Evolutionary conservation across 176 grass and related monocot genomes (phyloP).

Genomic region (Avena sativa): DNA sequence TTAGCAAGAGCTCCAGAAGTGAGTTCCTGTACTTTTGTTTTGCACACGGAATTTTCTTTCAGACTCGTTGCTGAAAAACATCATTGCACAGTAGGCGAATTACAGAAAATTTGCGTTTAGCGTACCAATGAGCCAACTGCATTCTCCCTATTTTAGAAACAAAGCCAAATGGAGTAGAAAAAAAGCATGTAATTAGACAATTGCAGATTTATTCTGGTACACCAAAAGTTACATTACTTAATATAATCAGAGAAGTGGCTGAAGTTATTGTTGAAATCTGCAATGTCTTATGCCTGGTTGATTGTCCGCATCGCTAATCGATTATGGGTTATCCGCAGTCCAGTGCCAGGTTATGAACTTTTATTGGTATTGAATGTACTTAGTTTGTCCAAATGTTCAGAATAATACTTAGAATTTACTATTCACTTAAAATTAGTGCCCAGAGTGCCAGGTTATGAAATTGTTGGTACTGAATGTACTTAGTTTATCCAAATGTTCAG

Average conservation of each 20-base stretch:
- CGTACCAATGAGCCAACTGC: neutral
- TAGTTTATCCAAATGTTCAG: neutral
- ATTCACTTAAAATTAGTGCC: neutral
- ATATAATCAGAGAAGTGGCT: neutral
- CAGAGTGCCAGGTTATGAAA: neutral
- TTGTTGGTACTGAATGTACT: neutral
- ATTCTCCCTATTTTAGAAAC: neutral
- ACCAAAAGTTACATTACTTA: neutral
- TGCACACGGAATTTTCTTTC: neutral
- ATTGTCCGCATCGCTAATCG: neutral
- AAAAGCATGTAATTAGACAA: neutral
- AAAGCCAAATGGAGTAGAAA: neutral
- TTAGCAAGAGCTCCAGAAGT: slow-evolving; percentile 57
- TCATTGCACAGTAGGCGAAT: neutral
- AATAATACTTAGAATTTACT: neutral
- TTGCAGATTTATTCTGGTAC: neutral
- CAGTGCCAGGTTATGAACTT: neutral
- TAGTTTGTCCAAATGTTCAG: neutral
- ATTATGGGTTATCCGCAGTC: neutral
- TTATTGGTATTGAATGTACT: neutral
- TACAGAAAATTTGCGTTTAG: neutral
- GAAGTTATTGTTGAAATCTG: neutral
- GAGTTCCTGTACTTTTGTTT: slow-evolving; percentile 36
- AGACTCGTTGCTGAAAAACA: neutral
- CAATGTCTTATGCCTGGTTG: neutral